Evolutionary conservation across 306 rosid genomes (phyloP).

Genomic region (Prunus campanulata): DNA sequence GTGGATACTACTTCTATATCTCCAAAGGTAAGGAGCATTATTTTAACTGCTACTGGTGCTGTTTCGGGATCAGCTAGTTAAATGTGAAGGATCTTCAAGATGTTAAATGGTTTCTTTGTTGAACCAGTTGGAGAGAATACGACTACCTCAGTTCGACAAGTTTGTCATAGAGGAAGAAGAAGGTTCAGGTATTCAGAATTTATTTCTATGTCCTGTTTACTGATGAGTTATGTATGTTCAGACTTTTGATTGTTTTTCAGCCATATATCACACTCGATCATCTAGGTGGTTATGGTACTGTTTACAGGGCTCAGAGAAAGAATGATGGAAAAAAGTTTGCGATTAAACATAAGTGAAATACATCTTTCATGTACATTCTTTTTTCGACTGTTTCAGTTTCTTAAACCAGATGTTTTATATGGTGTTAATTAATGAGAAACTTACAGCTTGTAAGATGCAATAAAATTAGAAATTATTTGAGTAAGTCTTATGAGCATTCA

Average conservation of each 20-base stretch:
- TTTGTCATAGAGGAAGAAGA: neutral
- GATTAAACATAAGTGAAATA: constrained; percentile 25
- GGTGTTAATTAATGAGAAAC: neutral
- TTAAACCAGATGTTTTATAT: neutral
- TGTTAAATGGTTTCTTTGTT: constrained; percentile 8
- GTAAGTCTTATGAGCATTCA: too few species aligned
- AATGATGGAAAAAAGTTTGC: constrained; percentile 32
- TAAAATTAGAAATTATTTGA: too few species aligned
- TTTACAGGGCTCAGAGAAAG: constrained; percentile 34
- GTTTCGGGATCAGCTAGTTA: neutral
- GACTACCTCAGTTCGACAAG: constrained; percentile 27
- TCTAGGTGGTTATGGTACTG: constrained; percentile 11
- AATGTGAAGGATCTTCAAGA: neutral
- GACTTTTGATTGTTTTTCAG: neutral
- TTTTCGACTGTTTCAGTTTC: neutral
- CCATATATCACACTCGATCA: constrained; percentile 2
- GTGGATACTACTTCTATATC: constrained; percentile 22
- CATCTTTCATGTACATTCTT: neutral
- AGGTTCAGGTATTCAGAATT: constrained; percentile 26
- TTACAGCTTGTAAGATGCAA: neutral
- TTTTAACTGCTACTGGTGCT: constrained; percentile 3
- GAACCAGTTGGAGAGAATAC: constrained; percentile 29
- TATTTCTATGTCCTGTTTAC: neutral
- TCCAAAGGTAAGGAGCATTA: constrained; percentile 35
- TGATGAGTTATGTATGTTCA: neutral